Conservation (phyloP, 148 eudicot genomes). For the Nepenthes gracilis region DNA sequence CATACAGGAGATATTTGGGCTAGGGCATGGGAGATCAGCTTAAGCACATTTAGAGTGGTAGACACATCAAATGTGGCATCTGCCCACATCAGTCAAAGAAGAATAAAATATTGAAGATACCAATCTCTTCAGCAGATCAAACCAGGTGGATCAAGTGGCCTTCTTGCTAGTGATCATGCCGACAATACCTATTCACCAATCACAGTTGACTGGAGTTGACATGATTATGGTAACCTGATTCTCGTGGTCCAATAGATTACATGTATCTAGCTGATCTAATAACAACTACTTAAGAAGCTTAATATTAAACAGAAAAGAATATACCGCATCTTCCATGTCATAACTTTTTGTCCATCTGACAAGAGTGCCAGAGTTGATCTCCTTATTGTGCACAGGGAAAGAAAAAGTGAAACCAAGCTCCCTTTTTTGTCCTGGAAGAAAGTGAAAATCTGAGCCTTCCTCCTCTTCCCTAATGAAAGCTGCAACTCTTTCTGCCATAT, state of each 20-base stretch:
- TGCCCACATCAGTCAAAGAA: background rate
- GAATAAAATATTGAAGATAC: background rate
- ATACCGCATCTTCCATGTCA: conserved; percentile 24
- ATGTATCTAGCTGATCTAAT: no score
- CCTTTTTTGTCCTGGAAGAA: conserved; percentile 18
- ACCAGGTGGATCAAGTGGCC: no score
- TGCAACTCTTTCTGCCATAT: conserved; percentile 28
- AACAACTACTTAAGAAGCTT: background rate
- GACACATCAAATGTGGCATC: no score
- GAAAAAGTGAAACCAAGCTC: conserved; percentile 42
- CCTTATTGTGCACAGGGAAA: conserved; percentile 30
- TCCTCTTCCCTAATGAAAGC: conserved; percentile 7
- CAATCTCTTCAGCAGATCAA: no score
- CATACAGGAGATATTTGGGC: no score
- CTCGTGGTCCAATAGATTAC: no score
- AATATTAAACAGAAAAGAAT: conserved; percentile 7
- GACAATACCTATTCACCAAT: no score
- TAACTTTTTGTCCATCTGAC: conserved; percentile 36
- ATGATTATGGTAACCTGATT: no score
- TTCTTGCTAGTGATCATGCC: no score
- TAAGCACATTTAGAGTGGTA: no score
- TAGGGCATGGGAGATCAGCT: no score
- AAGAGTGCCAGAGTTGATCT: conserved; percentile 29
- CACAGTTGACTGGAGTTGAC: no score
- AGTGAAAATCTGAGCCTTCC: conserved; percentile 10